Evolutionary conservation across 768 basidiomycete species (phyloP).

Genomic region (Thelephora aurantiotincta): DNA sequence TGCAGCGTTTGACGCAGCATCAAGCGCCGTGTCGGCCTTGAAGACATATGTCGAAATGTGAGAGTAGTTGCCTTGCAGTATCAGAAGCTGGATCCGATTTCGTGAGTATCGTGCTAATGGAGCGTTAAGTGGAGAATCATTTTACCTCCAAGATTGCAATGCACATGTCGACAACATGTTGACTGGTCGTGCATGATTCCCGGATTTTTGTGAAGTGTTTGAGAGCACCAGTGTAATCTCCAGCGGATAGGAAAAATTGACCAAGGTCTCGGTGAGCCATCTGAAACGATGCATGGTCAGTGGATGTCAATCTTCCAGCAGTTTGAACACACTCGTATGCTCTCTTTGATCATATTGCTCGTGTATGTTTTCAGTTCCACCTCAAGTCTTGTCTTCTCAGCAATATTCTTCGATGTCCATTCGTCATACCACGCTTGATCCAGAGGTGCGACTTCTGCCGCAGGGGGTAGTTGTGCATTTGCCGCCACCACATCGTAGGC

Average conservation of each 20-base stretch:
- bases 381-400: conserved; percentile 76
- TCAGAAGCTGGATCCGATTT: conserved; percentile 40
- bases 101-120: conserved; percentile 3
- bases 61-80: conserved; percentile 77
- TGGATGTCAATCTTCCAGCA: not conserved
- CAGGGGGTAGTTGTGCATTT: conserved; percentile 28
- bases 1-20: conserved; percentile 23
- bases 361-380: conserved; percentile 90
- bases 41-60: conserved; percentile 87
- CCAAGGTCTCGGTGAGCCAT: conserved; percentile 89
- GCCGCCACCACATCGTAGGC: conserved; percentile 37
- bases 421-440: conserved; percentile 70
- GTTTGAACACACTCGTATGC: conserved; percentile 59
- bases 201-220: conserved; percentile 84
- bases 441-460: conserved; percentile 32
- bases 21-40: conserved; percentile 89
- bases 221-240: conserved; percentile 58
- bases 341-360: conserved; percentile 98
- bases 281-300: conserved; percentile 22
- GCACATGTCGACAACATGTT: conserved; percentile 92
- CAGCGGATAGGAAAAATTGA: conserved; percentile 57
- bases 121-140: conserved; percentile 1
- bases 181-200: conserved; percentile 83
- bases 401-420: conserved; percentile 43
- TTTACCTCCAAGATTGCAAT: conserved; percentile 65